Percentiles rank a stretch among this genome's conserved stretches.
phyloP scores from a whole-genome alignment of 2,329 filamentous ascomycete species.

The Domatiomyces catenatus region DNA sequence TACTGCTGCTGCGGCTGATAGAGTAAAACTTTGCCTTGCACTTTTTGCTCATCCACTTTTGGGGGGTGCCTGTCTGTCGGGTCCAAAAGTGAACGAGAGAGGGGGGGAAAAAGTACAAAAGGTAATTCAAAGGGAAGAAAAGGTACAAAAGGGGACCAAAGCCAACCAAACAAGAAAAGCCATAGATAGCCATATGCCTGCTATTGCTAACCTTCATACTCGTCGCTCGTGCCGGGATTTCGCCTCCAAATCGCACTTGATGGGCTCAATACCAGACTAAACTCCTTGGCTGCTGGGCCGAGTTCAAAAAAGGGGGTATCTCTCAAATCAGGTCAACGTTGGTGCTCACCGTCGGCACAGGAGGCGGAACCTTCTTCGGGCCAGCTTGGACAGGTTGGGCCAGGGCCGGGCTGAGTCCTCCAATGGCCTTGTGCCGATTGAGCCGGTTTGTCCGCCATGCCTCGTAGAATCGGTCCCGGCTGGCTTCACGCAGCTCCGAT shows the following conservation, averaged over 20 bases:
- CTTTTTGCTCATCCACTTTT: background rate
- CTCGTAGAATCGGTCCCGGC: conserved; percentile 42
- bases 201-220: background rate
- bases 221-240: background rate
- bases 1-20: too few relatives aligned
- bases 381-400: background rate
- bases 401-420: background rate
- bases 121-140: too few relatives aligned
- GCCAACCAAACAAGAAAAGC: background rate
- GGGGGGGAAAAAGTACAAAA: background rate
- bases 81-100: too few relatives aligned
- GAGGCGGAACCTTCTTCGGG: background rate
- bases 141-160: background rate
- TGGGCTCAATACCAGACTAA: background rate
- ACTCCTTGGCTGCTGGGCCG: background rate
- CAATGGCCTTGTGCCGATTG: conserved; percentile 1
- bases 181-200: background rate
- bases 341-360: background rate
- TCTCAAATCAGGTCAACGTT: background rate
- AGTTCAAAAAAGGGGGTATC: background rate
- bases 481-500: conserved; percentile 73
- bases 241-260: background rate
- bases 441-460: conserved; percentile 4
- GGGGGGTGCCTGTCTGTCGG: too few relatives aligned
- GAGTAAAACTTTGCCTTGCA: too few relatives aligned